phyloP scores from a whole-genome alignment of 1,284 basidiomycete species.

The Ganoderma multipileum region DNA sequence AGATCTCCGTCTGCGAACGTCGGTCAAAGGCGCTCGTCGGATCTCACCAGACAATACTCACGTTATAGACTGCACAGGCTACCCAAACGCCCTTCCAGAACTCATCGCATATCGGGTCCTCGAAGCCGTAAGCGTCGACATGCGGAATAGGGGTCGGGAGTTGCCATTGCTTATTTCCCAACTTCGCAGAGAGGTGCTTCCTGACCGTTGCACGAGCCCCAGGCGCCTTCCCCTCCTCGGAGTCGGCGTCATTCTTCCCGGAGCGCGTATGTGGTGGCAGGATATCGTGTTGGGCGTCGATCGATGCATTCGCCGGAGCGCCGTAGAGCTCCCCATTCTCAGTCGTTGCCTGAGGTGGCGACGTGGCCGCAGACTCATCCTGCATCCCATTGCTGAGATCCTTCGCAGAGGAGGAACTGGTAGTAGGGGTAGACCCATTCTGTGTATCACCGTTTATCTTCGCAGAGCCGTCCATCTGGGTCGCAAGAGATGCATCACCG shows the following conservation, averaged over 20 bases:
- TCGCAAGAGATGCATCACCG: not conserved
- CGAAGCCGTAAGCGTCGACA: slow-evolving; percentile 81
- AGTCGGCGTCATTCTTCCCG: slow-evolving; percentile 53
- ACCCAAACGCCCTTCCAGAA: slow-evolving; percentile 94
- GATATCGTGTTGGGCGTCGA: slow-evolving; percentile 50
- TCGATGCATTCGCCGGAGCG: slow-evolving; percentile 62
- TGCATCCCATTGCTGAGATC: slow-evolving; percentile 13
- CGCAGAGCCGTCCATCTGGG: slow-evolving; percentile 14
- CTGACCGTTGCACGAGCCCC: slow-evolving; percentile 57
- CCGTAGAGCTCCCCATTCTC: slow-evolving; percentile 53
- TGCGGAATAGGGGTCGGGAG: slow-evolving; percentile 72
- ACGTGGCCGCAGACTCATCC: slow-evolving; percentile 29
- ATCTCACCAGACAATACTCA: slow-evolving; percentile 45
- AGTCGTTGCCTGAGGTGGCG: slow-evolving; percentile 45
- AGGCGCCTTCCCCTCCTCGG: slow-evolving; percentile 59
- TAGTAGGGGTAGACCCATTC: not conserved
- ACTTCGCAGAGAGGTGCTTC: slow-evolving; percentile 62
- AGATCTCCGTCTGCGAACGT: slow-evolving; percentile 83
- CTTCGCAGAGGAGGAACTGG: not conserved
- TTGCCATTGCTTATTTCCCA: slow-evolving; percentile 62
- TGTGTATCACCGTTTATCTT: not conserved
- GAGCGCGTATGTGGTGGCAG: slow-evolving; percentile 52
- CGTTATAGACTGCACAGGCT: slow-evolving; percentile 84
- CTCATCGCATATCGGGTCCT: slow-evolving; percentile 84
- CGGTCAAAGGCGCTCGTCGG: slow-evolving; percentile 21